These are phyloP conservation scores for Physocladia obscura DNA, from an alignment of 192 early-diverging fungal species.

Conservation along the genomic window DNA sequence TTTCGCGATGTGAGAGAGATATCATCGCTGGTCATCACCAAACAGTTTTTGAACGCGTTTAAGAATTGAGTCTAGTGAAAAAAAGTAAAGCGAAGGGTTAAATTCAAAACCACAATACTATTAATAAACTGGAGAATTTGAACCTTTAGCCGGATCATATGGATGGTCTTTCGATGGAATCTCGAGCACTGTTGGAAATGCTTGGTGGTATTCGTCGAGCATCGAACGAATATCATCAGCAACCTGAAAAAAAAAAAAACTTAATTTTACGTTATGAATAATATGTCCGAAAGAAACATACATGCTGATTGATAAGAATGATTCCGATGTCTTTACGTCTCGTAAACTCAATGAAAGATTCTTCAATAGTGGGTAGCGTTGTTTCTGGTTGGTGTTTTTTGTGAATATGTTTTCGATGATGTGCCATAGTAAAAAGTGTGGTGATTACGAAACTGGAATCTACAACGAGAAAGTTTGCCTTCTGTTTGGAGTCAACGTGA, in stretches of 20 bases:
- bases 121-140: background rate
- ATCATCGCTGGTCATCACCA: constrained; percentile 41
- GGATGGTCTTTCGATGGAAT: constrained; percentile 99
- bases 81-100: no score
- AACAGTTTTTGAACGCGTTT: constrained; percentile 55
- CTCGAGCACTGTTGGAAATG: constrained; percentile 96
- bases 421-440: background rate
- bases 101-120: background rate
- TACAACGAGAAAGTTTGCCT: constrained; percentile 94
- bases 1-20: background rate
- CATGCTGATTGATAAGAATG: constrained; percentile 95
- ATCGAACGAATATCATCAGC: constrained; percentile 89
- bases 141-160: constrained; percentile 77
- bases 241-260: constrained; percentile 60
- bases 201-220: constrained; percentile 85
- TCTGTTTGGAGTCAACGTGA: constrained; percentile 88
- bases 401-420: background rate
- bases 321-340: constrained; percentile 95
- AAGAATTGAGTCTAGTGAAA: constrained; percentile 47
- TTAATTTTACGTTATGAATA: background rate
- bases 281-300: constrained; percentile 33
- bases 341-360: constrained; percentile 81
- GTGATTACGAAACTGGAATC: constrained; percentile 78
- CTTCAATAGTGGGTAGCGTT: constrained; percentile 53
- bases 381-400: constrained; percentile 41